Evolutionary conservation across 179 eudicot species (phyloP).

Genomic region (Carnegiea gigantea): DNA sequence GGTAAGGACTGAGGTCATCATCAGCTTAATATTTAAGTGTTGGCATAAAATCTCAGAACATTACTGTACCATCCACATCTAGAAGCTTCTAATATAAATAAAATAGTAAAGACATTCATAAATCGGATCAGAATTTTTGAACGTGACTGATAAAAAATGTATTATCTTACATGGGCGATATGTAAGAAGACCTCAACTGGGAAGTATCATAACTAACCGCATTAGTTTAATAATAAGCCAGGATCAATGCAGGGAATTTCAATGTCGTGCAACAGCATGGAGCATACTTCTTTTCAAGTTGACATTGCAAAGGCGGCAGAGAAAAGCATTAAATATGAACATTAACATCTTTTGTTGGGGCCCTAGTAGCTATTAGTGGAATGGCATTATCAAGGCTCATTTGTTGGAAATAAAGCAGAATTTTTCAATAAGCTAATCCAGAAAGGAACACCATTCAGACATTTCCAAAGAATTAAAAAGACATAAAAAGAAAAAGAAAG

Average conservation of each 20-base stretch:
- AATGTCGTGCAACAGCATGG: constrained; percentile 8
- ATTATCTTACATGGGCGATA: neutral
- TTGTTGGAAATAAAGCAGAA: neutral
- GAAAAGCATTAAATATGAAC: constrained; percentile 14
- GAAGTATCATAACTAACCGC: neutral
- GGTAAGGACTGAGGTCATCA: too few relatives aligned
- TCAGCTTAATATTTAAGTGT: too few relatives aligned
- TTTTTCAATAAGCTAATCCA: neutral
- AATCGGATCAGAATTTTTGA: constrained; percentile 1
- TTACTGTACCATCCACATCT: neutral
- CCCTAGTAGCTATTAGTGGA: neutral
- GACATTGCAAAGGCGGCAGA: constrained; percentile 4
- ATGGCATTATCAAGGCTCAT: neutral
- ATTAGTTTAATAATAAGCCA: neutral
- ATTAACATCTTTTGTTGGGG: neutral
- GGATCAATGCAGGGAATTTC: neutral
- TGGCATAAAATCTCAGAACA: too few relatives aligned
- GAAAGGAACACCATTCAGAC: neutral
- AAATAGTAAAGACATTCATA: neutral
- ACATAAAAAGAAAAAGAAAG: neutral
- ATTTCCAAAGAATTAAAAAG: neutral
- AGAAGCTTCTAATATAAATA: constrained; percentile 11
- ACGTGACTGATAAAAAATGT: neutral
- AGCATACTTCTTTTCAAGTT: constrained; percentile 13
- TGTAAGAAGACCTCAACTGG: neutral